phyloP scores from a whole-genome alignment of 805 yeast genomes.

The Pichia eremophila region DNA sequence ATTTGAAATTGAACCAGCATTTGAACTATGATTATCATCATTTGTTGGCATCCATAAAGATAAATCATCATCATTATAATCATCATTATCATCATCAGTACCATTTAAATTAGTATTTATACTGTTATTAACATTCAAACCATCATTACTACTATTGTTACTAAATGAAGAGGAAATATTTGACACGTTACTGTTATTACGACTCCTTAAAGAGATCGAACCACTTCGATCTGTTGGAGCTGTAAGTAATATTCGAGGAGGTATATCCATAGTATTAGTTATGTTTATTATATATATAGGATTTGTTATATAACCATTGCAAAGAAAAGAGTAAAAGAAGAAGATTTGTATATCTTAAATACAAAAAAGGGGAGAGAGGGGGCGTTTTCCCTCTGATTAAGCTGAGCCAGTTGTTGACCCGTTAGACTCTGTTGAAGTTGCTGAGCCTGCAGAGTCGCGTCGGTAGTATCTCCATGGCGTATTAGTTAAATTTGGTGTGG shows the following conservation, averaged over 20 bases:
- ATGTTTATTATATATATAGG: no score
- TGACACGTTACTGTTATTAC: neutral
- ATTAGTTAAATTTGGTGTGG: constrained; percentile 23
- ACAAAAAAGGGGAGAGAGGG: neutral
- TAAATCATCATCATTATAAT: neutral
- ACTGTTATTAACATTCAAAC: no score
- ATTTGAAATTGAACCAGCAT: neutral
- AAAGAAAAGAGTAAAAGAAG: neutral
- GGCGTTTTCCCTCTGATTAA: neutral
- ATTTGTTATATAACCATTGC: no score
- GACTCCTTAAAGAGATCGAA: neutral
- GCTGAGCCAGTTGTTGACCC: no score
- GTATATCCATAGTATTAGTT: neutral
- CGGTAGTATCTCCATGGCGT: constrained; percentile 23
- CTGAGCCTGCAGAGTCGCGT: neutral
- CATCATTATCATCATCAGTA: constrained; percentile 5
- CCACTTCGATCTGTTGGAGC: neutral
- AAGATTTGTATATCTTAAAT: neutral
- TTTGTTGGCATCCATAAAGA: constrained; percentile 6
- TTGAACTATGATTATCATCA: neutral
- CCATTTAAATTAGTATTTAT: no score
- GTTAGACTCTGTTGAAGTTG: neutral
- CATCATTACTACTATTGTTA: no score
- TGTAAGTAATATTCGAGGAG: neutral
- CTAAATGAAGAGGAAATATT: no score